Base-by-base conservation (phyloP, 2,329 filamentous ascomycete genomes). In the Chrysosporium queenslandicum region DNA sequence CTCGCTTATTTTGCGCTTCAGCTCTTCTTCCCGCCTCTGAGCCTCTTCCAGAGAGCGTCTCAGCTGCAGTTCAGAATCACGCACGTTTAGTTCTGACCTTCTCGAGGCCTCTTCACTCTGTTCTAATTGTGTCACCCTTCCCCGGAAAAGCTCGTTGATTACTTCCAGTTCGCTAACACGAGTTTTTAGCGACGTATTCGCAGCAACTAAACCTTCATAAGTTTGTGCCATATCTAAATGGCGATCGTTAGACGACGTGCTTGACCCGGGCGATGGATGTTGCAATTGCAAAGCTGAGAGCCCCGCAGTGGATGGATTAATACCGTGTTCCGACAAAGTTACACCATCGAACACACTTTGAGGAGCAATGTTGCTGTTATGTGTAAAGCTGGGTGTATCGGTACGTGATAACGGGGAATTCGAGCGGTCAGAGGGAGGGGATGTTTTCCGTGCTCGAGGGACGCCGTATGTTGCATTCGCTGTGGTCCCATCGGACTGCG, bases 91-190 rank as follows among this genome's bases (percentile, higher is more conserved):
- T 70, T 81, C 71, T 58, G 79, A 75, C 63, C 81, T 71, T 63
- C 83, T 72, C 49, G 85, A 80, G 45, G 78, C 81, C 45, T 79
- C 79, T 64, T 91, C 86, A 63, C 85, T 85, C 59, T 83, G 80
- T 65, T 94, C 87, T 11, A 92, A 75, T 64, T 92, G 77, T 65
- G 82, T 68, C 37, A 96, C 81, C 9, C 85, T 80, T 34, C 83
- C 83, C 47, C 83, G 77, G 67, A 88, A 89, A 41, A 90, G 74
- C 64, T 86, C 85, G 62, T 90, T 96, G 74, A 98, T 96, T 49
- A 98, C 80, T 66, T 98, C 92, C 21, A 98, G 78, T 68, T 98
- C 92, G 60, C 85, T 92, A 30, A 98, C 91, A 39, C 92, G 83
- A 0, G 92, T 98, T 72, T 94, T 94, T n/a, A 97, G 76, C 47